phyloP scores from a whole-genome alignment of 306 rosid species.

The Cucurbita moschata region DNA sequence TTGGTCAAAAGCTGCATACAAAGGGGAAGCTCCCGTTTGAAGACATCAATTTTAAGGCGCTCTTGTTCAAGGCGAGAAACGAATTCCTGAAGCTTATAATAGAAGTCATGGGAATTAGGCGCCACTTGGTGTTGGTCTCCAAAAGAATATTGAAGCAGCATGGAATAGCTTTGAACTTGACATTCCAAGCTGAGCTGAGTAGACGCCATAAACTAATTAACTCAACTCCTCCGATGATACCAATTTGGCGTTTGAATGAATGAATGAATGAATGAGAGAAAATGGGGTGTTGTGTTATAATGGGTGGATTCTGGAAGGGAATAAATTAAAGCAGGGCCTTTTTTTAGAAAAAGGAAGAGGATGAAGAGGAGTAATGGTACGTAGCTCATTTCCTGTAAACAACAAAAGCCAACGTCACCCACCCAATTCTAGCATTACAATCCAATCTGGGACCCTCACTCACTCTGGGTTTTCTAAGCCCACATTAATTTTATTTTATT shows the following conservation, averaged over 20 bases:
- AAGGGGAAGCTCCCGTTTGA: slow-evolving; percentile 98
- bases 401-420: slow-evolving; percentile 27
- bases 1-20: slow-evolving; percentile 98
- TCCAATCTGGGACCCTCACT: background rate
- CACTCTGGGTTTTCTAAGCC: background rate
- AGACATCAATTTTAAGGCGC: slow-evolving; percentile 88
- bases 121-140: slow-evolving; percentile 12
- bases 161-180: slow-evolving; percentile 69
- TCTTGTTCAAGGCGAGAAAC: slow-evolving; percentile 84
- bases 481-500: too few relatives aligned
- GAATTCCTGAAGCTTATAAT: slow-evolving; percentile 63
- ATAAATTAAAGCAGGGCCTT: slow-evolving; percentile 32
- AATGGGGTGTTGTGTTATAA: too few relatives aligned
- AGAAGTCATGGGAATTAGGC: slow-evolving; percentile 19
- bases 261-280: too few relatives aligned
- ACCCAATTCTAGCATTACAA: background rate
- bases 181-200: slow-evolving; percentile 74
- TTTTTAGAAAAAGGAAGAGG: background rate
- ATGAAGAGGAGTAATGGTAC: slow-evolving; percentile 42
- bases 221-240: too few relatives aligned
- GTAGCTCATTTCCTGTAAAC: slow-evolving; percentile 43
- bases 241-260: slow-evolving; percentile 37
- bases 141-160: slow-evolving; percentile 56
- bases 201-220: slow-evolving; percentile 41
- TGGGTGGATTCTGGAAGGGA: slow-evolving; percentile 37